Evolutionary conservation across 305 asterid species (phyloP).

Genomic region (Withania somnifera): DNA sequence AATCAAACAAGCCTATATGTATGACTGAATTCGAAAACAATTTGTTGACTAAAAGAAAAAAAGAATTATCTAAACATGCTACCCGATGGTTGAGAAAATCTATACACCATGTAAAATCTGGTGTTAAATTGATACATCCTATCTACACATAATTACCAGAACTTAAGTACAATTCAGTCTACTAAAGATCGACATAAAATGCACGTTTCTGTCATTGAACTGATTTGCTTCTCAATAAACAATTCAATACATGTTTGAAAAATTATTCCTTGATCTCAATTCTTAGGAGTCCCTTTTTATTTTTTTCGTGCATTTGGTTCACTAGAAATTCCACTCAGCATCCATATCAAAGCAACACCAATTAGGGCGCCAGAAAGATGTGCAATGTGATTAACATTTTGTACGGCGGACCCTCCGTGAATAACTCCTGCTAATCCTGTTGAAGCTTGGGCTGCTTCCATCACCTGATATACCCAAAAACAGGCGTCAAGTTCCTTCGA

Average conservation of each 20-base stretch:
- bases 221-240: not conserved
- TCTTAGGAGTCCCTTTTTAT: not conserved
- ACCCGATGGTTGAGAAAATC: no score
- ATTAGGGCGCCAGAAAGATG: slow-evolving; percentile 85
- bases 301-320: slow-evolving; percentile 8
- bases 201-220: not conserved
- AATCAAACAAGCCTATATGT: no score
- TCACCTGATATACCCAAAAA: slow-evolving; percentile 37
- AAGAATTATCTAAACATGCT: no score
- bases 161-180: not conserved
- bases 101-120: not conserved
- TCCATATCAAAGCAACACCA: slow-evolving; percentile 74
- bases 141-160: not conserved
- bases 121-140: not conserved
- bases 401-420: slow-evolving; percentile 42
- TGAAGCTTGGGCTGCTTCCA: slow-evolving; percentile 97
- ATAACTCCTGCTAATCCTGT: slow-evolving; percentile 44
- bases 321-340: slow-evolving; percentile 45
- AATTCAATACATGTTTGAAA: not conserved
- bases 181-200: not conserved
- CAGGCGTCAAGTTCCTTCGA: not conserved
- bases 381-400: slow-evolving; percentile 75
- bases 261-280: not conserved
- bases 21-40: no score
- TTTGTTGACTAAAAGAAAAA: no score